Evolutionary conservation across 1,139 yeast genomes (phyloP).

Genomic region (Scheffersomyces lignicola): DNA sequence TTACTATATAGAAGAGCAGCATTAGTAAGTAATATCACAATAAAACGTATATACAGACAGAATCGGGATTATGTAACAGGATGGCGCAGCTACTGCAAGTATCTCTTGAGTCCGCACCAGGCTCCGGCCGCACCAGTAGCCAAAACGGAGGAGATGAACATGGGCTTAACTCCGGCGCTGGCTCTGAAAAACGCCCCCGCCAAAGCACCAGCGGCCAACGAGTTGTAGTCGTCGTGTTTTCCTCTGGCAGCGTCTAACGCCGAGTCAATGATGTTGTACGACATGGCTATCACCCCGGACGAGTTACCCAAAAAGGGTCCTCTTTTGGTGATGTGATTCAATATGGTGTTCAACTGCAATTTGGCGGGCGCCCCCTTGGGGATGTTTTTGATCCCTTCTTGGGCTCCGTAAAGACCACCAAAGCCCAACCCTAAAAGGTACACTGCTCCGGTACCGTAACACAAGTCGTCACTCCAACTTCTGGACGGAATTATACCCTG

Average conservation of each 20-base stretch:
- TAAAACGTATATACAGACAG: not conserved
- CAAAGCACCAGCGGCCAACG: constrained; percentile 85
- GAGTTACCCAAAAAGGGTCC: constrained; percentile 95
- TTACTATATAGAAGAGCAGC: too few species aligned
- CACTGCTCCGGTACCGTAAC: constrained; percentile 97
- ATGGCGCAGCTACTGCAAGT: constrained; percentile 21
- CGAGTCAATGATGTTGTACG: constrained; percentile 83
- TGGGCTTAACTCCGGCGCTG: constrained; percentile 80
- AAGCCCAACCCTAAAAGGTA: constrained; percentile 74
- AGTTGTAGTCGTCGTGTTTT: constrained; percentile 81
- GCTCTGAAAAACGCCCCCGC: constrained; percentile 92
- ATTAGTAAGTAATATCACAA: too few species aligned
- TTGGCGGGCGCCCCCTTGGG: constrained; percentile 74
- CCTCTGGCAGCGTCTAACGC: constrained; percentile 80
- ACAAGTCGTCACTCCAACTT: constrained; percentile 95
- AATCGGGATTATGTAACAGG: not conserved
- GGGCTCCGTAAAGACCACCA: constrained; percentile 88
- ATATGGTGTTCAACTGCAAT: constrained; percentile 81
- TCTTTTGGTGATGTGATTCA: constrained; percentile 89
- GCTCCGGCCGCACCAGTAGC: constrained; percentile 89
- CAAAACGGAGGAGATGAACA: constrained; percentile 82
- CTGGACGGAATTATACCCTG: constrained; percentile 91
- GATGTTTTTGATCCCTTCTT: constrained; percentile 78
- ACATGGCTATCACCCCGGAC: constrained; percentile 90
- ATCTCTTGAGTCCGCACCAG: constrained; percentile 84